Conservation (phyloP, 2,329 filamentous ascomycete species). For the Epichloe uncinata region DNA sequence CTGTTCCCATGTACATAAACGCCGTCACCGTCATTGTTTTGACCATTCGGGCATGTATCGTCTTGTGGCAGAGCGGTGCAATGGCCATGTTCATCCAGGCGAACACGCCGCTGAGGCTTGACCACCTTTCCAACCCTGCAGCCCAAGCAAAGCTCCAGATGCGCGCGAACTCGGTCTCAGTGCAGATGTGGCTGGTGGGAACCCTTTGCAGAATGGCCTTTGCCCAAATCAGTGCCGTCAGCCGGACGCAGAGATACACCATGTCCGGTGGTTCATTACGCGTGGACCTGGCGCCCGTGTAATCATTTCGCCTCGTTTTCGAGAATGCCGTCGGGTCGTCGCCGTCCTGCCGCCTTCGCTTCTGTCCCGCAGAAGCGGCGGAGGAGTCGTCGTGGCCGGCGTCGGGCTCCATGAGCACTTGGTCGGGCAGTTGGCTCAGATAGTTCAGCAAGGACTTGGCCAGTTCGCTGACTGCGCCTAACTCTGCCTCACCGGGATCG, state of each 20-base stretch:
- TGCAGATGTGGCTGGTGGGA: slow-evolving; percentile 29
- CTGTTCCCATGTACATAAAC: slow-evolving; percentile 31
- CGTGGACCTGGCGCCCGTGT: slow-evolving; percentile 1
- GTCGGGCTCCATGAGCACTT: slow-evolving; percentile 10
- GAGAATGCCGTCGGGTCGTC: background rate
- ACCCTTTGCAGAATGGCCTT: slow-evolving; percentile 28
- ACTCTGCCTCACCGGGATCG: slow-evolving; percentile 20
- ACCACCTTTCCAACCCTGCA: slow-evolving; percentile 32
- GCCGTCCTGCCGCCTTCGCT: slow-evolving; percentile 7
- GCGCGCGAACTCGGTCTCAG: slow-evolving; percentile 23
- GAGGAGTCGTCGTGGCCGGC: background rate
- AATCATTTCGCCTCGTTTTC: slow-evolving; percentile 1
- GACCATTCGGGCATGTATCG: slow-evolving; percentile 29
- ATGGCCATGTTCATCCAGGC: slow-evolving; percentile 33
- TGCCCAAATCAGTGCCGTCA: slow-evolving; percentile 34
- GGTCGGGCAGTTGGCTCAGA: slow-evolving; percentile 21
- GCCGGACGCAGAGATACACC: slow-evolving; percentile 33
- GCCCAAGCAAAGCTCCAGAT: slow-evolving; percentile 36
- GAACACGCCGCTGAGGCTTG: slow-evolving; percentile 33
- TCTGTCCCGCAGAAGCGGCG: slow-evolving; percentile 1
- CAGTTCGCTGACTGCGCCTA: slow-evolving; percentile 25
- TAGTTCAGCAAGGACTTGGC: slow-evolving; percentile 27
- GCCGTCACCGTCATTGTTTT: slow-evolving; percentile 31
- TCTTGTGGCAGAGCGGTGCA: slow-evolving; percentile 24
- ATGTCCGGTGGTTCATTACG: slow-evolving; percentile 21